Conservation (phyloP, 371 early-diverging fungal species). For the Syncephalastrum contaminatum region DNA sequence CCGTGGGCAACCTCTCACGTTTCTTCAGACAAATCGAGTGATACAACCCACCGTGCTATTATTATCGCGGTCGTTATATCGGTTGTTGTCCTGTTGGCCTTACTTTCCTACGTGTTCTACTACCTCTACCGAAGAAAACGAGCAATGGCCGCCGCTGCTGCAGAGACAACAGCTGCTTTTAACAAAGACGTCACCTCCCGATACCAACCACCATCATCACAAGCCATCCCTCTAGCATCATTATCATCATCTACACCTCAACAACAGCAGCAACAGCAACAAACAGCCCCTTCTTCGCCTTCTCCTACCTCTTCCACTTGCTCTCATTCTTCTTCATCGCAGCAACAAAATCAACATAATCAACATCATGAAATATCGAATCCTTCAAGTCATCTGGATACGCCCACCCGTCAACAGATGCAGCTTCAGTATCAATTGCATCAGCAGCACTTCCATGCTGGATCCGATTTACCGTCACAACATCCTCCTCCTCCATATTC, state of each 20-base stretch:
- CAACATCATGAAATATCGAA: neutral
- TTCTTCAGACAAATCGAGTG: neutral
- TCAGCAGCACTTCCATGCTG: slow-evolving; percentile 13
- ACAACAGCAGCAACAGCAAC: slow-evolving; percentile 6
- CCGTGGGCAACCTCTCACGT: neutral
- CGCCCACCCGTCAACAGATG: slow-evolving; percentile 24
- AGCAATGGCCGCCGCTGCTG: neutral
- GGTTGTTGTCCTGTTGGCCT: neutral
- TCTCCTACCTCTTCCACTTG: neutral
- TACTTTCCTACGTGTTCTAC: slow-evolving; percentile 5
- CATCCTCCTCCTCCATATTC: slow-evolving; percentile 25
- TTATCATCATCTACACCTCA: slow-evolving; percentile 2
- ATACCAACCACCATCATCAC: neutral
- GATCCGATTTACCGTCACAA: slow-evolving; percentile 6
- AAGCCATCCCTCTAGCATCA: neutral
- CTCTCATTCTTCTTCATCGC: neutral
- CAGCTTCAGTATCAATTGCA: slow-evolving; percentile 25
- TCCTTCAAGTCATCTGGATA: slow-evolving; percentile 8
- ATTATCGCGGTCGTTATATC: neutral
- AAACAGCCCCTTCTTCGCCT: slow-evolving; percentile 1
- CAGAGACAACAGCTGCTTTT: neutral
- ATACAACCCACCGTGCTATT: slow-evolving; percentile 15
- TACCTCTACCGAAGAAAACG: slow-evolving; percentile 8
- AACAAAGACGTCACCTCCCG: neutral
- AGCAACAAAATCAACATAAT: neutral